Evolutionary conservation across 148 eudicot genomes (phyloP).

Genomic region (Simmondsia chinensis): DNA sequence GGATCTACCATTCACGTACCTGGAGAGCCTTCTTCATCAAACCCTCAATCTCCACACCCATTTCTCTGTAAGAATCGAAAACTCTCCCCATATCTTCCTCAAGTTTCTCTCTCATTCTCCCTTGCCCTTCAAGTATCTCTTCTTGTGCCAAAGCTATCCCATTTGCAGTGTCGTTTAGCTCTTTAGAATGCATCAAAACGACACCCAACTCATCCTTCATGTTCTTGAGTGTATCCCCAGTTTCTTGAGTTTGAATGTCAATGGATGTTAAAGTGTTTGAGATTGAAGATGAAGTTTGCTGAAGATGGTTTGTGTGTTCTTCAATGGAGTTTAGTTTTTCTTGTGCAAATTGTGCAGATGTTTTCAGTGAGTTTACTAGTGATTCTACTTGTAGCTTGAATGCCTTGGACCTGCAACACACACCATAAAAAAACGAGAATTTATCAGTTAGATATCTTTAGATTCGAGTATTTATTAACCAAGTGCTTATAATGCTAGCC

Average conservation of each 20-base stretch:
- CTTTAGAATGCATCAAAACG: constrained; percentile 35
- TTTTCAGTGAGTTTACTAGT: constrained; percentile 64
- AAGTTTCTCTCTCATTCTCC: constrained; percentile 36
- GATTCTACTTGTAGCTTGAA: constrained; percentile 60
- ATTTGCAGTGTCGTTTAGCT: constrained; percentile 35
- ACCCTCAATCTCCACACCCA: constrained; percentile 34
- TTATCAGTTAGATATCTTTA: too few species aligned
- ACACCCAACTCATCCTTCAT: constrained; percentile 33
- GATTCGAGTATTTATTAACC: too few species aligned
- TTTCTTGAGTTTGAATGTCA: constrained; percentile 33
- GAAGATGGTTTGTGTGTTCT: constrained; percentile 35
- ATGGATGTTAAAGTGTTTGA: constrained; percentile 43
- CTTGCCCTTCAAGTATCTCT: constrained; percentile 52
- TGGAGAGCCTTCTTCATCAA: constrained; percentile 41
- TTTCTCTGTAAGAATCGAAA: constrained; percentile 34
- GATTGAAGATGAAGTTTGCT: constrained; percentile 30
- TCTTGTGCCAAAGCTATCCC: constrained; percentile 51
- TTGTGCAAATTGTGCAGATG: constrained; percentile 53
- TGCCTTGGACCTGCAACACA: constrained; percentile 43
- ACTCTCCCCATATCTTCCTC: constrained; percentile 45
- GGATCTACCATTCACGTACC: too few species aligned
- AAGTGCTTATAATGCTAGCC: too few species aligned
- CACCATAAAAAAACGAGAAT: neutral
- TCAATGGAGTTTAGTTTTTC: constrained; percentile 46
- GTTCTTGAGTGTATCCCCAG: constrained; percentile 32